phyloP scores from a whole-genome alignment of 2,329 filamentous ascomycete species.

The Botryotinia convoluta region DNA sequence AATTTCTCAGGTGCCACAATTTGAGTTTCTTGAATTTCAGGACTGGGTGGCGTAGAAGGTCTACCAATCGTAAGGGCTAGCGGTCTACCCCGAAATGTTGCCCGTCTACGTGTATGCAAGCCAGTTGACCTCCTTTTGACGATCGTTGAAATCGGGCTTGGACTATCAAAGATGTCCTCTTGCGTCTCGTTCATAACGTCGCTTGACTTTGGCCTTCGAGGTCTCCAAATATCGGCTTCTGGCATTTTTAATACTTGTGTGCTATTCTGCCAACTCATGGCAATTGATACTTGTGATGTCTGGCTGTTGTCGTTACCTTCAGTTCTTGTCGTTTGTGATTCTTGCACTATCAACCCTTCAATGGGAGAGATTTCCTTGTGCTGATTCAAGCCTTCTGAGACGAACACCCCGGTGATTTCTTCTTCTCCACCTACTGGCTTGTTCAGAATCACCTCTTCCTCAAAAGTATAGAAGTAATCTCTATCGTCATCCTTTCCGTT shows the following conservation, averaged over 20 bases:
- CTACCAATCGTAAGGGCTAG: neutral
- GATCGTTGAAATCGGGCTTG: slow-evolving; percentile 2
- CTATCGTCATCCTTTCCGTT: neutral
- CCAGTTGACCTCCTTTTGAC: neutral
- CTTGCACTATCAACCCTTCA: neutral
- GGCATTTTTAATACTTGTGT: neutral
- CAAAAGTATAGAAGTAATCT: neutral
- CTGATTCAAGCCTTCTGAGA: neutral
- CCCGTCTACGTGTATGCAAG: neutral
- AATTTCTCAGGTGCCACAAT: neutral
- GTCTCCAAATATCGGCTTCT: slow-evolving; percentile 23
- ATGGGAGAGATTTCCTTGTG: neutral
- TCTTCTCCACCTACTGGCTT: neutral
- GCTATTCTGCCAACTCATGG: neutral
- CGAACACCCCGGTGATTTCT: neutral
- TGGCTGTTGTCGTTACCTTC: neutral
- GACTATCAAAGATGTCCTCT: slow-evolving; percentile 27
- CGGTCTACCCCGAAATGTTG: slow-evolving; percentile 12
- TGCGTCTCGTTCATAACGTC: slow-evolving; percentile 25
- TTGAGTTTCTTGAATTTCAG: neutral
- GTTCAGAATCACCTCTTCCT: neutral
- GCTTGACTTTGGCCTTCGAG: slow-evolving; percentile 21
- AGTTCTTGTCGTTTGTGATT: slow-evolving; percentile 5
- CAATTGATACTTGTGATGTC: neutral
- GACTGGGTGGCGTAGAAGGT: neutral